Evolutionary conservation across 441 rosid species (phyloP), one percentile per base, ranked within the genome.

Genomic region (Capsella rubella): DNA sequence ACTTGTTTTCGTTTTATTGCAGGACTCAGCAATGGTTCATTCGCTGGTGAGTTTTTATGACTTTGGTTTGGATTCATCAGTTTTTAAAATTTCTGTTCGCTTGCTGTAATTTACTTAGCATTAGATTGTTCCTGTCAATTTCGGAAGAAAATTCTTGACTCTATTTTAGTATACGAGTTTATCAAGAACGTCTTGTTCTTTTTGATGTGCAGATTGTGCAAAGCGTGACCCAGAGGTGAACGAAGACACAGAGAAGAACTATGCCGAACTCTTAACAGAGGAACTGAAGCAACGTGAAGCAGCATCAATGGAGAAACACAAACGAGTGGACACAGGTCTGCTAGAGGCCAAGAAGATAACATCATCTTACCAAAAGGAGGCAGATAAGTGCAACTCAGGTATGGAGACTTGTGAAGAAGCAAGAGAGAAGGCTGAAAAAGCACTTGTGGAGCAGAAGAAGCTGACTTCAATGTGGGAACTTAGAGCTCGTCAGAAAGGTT

Each of bases 371-470:
- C 99, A 90, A 61, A 92, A 94, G 77, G 99, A 94, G 81, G 99
- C 97, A 21, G 99, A 94, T 85, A 94, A 92, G 72, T 92, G 97
- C 79, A 94, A 87, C 78, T 89, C 97, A 0, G 99, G 97, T 43
- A 92, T 94, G 97, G 99, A 89, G 82, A 92, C 97, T 3, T 92
- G 97, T 72, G 97, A 94, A 81, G 99, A 84, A 81, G 96, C 97
- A 7, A 82, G 99, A 81, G 99, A 94, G 75, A 94, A 87, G 73
- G 80, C 97, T 0, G 97, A 90, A 76, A 85, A 80, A 18, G 82
- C 94, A 25, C 81, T 90, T 63, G 85, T 60, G 18, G 85, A 85
- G 35, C 97, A 90, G 73, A 92, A 84, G 95, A 94, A 89, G 75
- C 55, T 87, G 58, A 87, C 95, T 1, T 82, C 85, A 27, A 45